These are phyloP conservation scores for Lavandula angustifolia DNA, from an alignment of 257 asterid species.

Conservation along the genomic window DNA sequence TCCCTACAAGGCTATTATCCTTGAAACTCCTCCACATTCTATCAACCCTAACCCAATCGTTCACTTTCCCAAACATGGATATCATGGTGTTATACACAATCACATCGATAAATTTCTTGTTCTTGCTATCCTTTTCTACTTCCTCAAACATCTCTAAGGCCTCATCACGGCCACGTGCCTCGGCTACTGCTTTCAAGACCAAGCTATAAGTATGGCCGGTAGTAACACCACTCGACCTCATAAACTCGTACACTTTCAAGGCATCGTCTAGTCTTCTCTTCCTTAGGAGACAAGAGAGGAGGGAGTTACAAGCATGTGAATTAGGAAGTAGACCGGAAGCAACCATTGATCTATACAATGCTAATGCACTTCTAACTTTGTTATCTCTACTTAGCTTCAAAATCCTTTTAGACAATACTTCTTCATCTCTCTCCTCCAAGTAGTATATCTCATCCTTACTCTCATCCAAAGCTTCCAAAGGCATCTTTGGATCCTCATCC, in stretches of 20 bases:
- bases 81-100: constrained; percentile 88
- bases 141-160: constrained; percentile 72
- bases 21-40: constrained; percentile 68
- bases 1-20: constrained; percentile 52
- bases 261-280: constrained; percentile 66
- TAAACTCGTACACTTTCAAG: constrained; percentile 53
- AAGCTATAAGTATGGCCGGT: constrained; percentile 79
- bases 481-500: constrained; percentile 14
- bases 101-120: constrained; percentile 53
- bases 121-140: constrained; percentile 39
- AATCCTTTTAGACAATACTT: constrained; percentile 65
- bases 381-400: constrained; percentile 78
- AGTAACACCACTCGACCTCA: constrained; percentile 48
- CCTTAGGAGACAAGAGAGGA: constrained; percentile 71
- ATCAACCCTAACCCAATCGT: constrained; percentile 59
- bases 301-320: constrained; percentile 85
- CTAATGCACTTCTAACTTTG: constrained; percentile 63
- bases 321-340: constrained; percentile 58
- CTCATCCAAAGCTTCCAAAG: constrained; percentile 24
- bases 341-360: constrained; percentile 71
- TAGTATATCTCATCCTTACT: constrained; percentile 46
- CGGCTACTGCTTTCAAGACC: constrained; percentile 77
- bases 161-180: constrained; percentile 43
- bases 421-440: constrained; percentile 78
- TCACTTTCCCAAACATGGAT: constrained; percentile 54